Conservation (phyloP, 129 eudicot species). For the Escallonia herrerae region DNA sequence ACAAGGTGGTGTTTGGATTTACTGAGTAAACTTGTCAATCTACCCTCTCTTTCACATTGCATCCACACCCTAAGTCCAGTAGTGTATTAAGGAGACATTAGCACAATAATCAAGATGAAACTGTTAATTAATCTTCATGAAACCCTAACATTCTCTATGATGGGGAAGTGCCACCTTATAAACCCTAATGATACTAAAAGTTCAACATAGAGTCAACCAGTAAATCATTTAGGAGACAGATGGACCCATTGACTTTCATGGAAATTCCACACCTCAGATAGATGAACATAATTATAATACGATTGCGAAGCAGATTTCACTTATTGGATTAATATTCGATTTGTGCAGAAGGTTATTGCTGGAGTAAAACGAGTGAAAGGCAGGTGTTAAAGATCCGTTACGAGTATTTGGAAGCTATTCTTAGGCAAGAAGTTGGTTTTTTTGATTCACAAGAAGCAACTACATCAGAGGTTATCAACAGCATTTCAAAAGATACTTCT, state of each 20-base stretch:
- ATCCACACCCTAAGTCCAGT: neutral
- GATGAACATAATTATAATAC: too few relatives aligned
- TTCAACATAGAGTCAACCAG: too few relatives aligned
- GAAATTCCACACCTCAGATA: too few relatives aligned
- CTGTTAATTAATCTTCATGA: neutral
- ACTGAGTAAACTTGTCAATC: neutral
- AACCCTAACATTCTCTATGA: slow-evolving; percentile 15
- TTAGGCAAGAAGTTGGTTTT: slow-evolving; percentile 94
- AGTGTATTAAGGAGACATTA: neutral
- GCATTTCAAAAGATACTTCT: slow-evolving; percentile 83
- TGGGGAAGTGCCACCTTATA: neutral
- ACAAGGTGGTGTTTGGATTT: slow-evolving; percentile 6
- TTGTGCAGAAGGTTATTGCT: slow-evolving; percentile 81
- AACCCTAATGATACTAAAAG: neutral
- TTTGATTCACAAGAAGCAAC: slow-evolving; percentile 98
- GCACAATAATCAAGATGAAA: neutral
- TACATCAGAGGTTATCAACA: slow-evolving; percentile 73
- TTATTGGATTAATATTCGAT: neutral
- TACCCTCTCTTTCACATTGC: slow-evolving; percentile 1
- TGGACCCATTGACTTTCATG: neutral
- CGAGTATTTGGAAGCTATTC: slow-evolving; percentile 82
- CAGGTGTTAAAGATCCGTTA: slow-evolving; percentile 80
- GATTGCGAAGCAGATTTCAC: neutral
- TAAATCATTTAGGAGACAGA: too few relatives aligned
- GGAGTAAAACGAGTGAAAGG: slow-evolving; percentile 90